Conservation (phyloP, 2,329 filamentous ascomycete genomes). For the Clonostachys rhizophaga region DNA sequence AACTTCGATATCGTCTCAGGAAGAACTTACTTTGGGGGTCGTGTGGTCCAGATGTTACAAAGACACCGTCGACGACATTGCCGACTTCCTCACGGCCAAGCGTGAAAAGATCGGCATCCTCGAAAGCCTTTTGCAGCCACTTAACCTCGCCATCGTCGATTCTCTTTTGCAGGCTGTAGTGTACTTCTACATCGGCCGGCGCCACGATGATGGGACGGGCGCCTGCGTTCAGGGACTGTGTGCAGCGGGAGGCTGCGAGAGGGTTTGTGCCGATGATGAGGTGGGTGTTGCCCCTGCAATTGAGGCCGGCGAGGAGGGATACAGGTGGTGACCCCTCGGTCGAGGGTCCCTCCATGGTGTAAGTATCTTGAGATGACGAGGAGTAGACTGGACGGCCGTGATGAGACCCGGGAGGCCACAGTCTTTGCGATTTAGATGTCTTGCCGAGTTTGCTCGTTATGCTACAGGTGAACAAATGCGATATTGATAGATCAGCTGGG, state of each 20-base stretch:
- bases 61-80: conserved; percentile 82
- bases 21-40: conserved; percentile 27
- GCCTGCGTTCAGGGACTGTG: conserved; percentile 75
- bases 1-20: neutral
- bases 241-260: conserved; percentile 78
- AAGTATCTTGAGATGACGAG: conserved; percentile 26
- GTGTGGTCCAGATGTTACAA: conserved; percentile 63
- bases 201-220: conserved; percentile 77
- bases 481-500: too few species aligned
- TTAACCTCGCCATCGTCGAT: conserved; percentile 62
- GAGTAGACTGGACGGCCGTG: neutral
- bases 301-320: conserved; percentile 67
- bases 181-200: conserved; percentile 47
- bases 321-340: conserved; percentile 4
- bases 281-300: conserved; percentile 69
- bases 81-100: conserved; percentile 79
- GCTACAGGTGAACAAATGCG: too few species aligned
- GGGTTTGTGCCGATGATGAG: conserved; percentile 83
- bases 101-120: conserved; percentile 65
- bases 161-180: conserved; percentile 54
- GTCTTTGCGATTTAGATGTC: too few species aligned
- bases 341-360: conserved; percentile 50
- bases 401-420: neutral
- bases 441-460: too few species aligned
- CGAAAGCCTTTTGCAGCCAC: conserved; percentile 64